Conservation (phyloP, 2,329 filamentous ascomycete species). For the Fusarium subtropicale region DNA sequence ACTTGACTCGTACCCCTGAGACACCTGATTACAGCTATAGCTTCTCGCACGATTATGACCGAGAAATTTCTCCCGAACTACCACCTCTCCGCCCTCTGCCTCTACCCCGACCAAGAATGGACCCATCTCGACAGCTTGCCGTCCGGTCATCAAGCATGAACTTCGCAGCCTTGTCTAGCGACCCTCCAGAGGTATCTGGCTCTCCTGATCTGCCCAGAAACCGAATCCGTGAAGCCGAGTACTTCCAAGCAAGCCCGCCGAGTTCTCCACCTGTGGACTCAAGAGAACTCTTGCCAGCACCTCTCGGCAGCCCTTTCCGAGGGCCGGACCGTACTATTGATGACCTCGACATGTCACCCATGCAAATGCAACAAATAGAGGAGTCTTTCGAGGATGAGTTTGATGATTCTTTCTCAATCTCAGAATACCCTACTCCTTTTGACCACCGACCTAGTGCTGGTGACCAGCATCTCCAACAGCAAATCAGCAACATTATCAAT, state of each 20-base stretch:
- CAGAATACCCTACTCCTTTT: constrained; percentile 45
- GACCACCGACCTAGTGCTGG: constrained; percentile 54
- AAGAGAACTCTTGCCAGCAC: constrained; percentile 53
- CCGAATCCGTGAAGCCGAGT: constrained; percentile 49
- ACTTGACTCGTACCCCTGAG: constrained; percentile 28
- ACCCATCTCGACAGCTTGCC: constrained; percentile 54
- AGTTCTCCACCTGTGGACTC: constrained; percentile 59
- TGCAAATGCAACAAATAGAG: constrained; percentile 57
- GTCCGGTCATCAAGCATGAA: constrained; percentile 52
- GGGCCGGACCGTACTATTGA: constrained; percentile 56
- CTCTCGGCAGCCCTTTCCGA: constrained; percentile 61
- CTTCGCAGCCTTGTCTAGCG: constrained; percentile 57
- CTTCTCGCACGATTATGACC: constrained; percentile 37
- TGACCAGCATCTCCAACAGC: constrained; percentile 79
- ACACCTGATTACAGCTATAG: constrained; percentile 38
- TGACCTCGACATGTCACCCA: constrained; percentile 54
- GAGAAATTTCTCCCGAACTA: constrained; percentile 52
- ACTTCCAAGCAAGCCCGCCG: constrained; percentile 59
- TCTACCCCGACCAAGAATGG: constrained; percentile 47
- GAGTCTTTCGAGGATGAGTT: constrained; percentile 61
- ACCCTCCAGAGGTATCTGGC: constrained; percentile 57
- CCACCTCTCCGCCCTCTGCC: constrained; percentile 51
- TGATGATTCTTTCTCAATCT: constrained; percentile 55
- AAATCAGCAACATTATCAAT: constrained; percentile 82
- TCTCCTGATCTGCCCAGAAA: constrained; percentile 53